Conservation (phyloP, 2,329 filamentous ascomycete genomes). For the Beauveria brongniartii region DNA sequence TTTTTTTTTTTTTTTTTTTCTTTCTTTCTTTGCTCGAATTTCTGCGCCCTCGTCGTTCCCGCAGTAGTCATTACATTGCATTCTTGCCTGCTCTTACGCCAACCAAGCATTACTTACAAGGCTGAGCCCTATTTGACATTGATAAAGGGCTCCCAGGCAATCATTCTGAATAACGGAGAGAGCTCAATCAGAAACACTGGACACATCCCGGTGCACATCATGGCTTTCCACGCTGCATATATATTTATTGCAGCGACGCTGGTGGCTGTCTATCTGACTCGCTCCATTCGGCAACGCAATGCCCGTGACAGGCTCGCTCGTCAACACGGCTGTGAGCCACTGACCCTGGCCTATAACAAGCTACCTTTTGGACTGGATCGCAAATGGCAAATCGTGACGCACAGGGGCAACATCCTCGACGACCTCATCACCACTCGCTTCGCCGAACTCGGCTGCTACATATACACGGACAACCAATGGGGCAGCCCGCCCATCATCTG, state of each 20-base stretch:
- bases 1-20: rapidly evolving
- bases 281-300: neutral
- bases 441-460: neutral
- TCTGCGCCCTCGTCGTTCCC: no score
- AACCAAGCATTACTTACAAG: no score
- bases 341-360: neutral
- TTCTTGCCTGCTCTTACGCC: no score
- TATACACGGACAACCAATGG: constrained; percentile 1
- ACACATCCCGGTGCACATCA: neutral
- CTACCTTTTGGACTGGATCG: neutral
- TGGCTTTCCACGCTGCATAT: neutral
- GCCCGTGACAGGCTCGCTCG: neutral
- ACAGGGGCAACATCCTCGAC: constrained; percentile 2
- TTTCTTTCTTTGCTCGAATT: no score
- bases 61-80: no score
- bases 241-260: neutral
- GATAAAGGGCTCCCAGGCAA: no score
- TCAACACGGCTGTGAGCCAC: neutral
- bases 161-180: no score
- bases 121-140: no score
- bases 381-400: constrained; percentile 1
- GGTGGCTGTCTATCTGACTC: neutral
- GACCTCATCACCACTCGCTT: constrained; percentile 6
- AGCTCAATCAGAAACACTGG: no score
- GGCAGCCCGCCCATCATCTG: constrained; percentile 2